Base-by-base conservation (phyloP, 345 rosid species). In the Citrus unshiu region DNA sequence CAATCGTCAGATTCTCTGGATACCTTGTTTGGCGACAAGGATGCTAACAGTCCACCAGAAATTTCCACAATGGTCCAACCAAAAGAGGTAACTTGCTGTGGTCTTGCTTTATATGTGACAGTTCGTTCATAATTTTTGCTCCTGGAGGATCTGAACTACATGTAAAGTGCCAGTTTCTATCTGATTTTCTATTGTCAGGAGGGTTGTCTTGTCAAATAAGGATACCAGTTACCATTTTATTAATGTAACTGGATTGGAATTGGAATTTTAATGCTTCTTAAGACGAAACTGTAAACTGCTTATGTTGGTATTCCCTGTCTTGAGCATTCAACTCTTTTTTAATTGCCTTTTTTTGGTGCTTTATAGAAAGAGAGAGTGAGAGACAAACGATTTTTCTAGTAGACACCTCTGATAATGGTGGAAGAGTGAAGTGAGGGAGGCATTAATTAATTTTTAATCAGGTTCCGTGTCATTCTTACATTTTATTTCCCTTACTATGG, bases 41-140 rank as follows among this genome's bases (percentile, higher is more conserved):
- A 80, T 59, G 77, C 56, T 56, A 74, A 78, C 54, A 71, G 79
- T 82, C 84, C 60, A 74, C 75, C 79, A 16, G 79, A 80, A 64
- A 65, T 34, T 73, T 79, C 88, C 21, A 43, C 79, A 32, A 57
- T 79, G 79, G 32, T 79, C 68, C 82, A 78, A 76, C 86, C 90
- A 64, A 92, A 92, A 83, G 87, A 80, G 94, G 97, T 89, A 85
- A 83, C 43, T 40, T 66, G 56, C 54, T 59, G 46, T 60, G 24
- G 39, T 46, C 62, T 79, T 64, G 16, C 70, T 62, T 67, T 65
- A 51, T 67, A 7, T 34, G 8, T 34, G 7, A 43, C 7, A 25
- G 34, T 35, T 76, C 21, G 56, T 30, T 75, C 64, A 6, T 40
- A 6, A 4, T 46, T 30, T 57, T 7, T 61, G 51, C 66, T 27